A percentile compares a stretch with the other conserved stretches of the same genome.
Conservation (phyloP, 495 filamentous ascomycete genomes). For the Friedmanniomyces endolithicus region DNA sequence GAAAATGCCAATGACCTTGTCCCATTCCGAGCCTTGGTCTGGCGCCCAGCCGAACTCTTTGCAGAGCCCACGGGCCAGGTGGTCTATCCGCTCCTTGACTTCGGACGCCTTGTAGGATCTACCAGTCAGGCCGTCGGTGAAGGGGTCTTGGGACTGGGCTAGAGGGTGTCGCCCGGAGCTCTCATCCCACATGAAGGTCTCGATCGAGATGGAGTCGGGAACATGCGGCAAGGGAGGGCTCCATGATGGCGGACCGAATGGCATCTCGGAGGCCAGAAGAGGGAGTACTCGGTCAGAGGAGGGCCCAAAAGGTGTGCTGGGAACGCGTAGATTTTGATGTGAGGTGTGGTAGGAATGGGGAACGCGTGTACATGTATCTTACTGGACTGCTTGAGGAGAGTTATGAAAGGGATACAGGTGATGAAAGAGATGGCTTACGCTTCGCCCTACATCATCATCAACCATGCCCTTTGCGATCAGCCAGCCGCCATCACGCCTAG, state of each 20-base stretch:
- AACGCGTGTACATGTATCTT: no score
- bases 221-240: slow-evolving; percentile 56
- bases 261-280: slow-evolving; percentile 40
- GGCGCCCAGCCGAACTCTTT: slow-evolving; percentile 64
- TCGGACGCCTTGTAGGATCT: slow-evolving; percentile 55
- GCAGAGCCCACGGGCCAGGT: slow-evolving; percentile 55
- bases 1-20: slow-evolving; percentile 70
- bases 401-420: not conserved
- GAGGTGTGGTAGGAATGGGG: no score
- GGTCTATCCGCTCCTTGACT: slow-evolving; percentile 53
- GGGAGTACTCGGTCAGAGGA: not conserved
- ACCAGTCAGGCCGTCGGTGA: slow-evolving; percentile 70
- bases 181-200: slow-evolving; percentile 71
- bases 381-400: no score
- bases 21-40: slow-evolving; percentile 69
- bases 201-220: slow-evolving; percentile 63
- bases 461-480: not conserved
- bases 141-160: slow-evolving; percentile 54
- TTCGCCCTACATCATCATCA: not conserved
- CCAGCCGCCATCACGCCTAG: not conserved
- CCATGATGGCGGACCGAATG: slow-evolving; percentile 61
- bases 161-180: slow-evolving; percentile 55
- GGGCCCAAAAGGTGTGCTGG: not conserved
- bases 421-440: not conserved
- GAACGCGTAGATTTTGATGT: no score